Evolutionary conservation across 2,329 filamentous ascomycete species (phyloP).

Genomic region (Truncatella angustata): DNA sequence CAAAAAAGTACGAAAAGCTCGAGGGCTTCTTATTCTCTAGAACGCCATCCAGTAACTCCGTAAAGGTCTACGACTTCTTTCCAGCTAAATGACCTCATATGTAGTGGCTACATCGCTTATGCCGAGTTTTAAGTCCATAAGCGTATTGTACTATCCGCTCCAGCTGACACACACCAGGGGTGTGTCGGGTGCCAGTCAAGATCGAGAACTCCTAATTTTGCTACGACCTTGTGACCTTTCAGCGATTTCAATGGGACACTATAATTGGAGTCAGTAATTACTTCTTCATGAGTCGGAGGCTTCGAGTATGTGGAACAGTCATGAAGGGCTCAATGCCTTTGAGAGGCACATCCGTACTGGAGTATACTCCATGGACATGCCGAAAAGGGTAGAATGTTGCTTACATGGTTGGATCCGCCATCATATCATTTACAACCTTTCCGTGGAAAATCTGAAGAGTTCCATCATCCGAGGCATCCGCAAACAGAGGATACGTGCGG

Average conservation of each 20-base stretch:
- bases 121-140: slow-evolving; percentile 67
- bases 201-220: slow-evolving; percentile 85
- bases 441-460: slow-evolving; percentile 95
- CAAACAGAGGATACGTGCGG: slow-evolving; percentile 77
- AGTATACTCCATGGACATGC: too few species aligned
- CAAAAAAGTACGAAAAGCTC: background rate
- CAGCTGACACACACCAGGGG: slow-evolving; percentile 91
- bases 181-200: slow-evolving; percentile 94
- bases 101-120: background rate
- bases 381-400: too few species aligned
- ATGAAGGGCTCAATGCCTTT: too few species aligned
- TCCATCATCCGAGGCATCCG: slow-evolving; percentile 92
- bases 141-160: slow-evolving; percentile 88
- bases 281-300: too few species aligned
- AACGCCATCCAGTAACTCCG: slow-evolving; percentile 13
- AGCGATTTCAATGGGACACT: slow-evolving; percentile 95
- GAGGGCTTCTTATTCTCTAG: slow-evolving; percentile 1
- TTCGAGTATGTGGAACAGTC: too few species aligned
- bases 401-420: slow-evolving; percentile 99
- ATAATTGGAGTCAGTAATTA: too few species aligned
- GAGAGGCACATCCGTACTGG: too few species aligned
- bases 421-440: slow-evolving; percentile 88
- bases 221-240: slow-evolving; percentile 82
- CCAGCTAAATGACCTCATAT: background rate
- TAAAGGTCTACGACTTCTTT: background rate